Evolutionary conservation across 1,284 basidiomycete species (phyloP), one percentile per base, ranked within the genome.

Genomic region (Naganishia sp.): DNA sequence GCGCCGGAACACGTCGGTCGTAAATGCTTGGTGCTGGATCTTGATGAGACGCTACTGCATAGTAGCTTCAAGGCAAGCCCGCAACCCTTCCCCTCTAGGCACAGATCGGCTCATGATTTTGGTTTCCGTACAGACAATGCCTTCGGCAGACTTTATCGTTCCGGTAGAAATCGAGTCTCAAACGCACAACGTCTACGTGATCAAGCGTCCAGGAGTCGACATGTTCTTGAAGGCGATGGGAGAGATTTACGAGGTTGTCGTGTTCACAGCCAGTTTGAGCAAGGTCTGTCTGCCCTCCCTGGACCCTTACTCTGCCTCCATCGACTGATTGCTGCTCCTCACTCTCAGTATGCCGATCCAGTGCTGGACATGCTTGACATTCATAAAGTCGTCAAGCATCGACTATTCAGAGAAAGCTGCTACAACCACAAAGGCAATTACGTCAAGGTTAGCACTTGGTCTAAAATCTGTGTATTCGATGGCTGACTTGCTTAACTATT

Each of bases 341-440:
- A 50, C 68, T 54, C 10, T 15, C 69, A 94, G 90, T 99, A 99
- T 75, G 95, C 96, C 66, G 95, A 99, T 77, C 95, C 95, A 2
- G 95, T 99, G 11, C 83, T 99, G 65, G 96, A 99, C 83, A 96
- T 95, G 79, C 85, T 99, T 56, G 95, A 99, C 76, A 85, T 90
- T 28, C 88, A 94, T 77, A 88, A 87, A 61, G 92, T 94, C 9
- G 94, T 99, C 31, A 84, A 90, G n/a, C 95, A 99, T 79, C 86
- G 96, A 65, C 81, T 99, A 62, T 99, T 99, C 87, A 85, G 95
- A 67, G 95, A 99, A 82, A 94, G 92, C 75, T 99, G 95, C 81
- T 98, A 97, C 81, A 98, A 98, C 77, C 96, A 99, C 81, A 90
- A 90, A 80, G 96, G 96, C 63, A 99, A 96, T 82, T 99, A 98